These are phyloP conservation scores for Smallanthus sonchifolius DNA, from an alignment of 129 eudicot genomes.

Conservation along the genomic window DNA sequence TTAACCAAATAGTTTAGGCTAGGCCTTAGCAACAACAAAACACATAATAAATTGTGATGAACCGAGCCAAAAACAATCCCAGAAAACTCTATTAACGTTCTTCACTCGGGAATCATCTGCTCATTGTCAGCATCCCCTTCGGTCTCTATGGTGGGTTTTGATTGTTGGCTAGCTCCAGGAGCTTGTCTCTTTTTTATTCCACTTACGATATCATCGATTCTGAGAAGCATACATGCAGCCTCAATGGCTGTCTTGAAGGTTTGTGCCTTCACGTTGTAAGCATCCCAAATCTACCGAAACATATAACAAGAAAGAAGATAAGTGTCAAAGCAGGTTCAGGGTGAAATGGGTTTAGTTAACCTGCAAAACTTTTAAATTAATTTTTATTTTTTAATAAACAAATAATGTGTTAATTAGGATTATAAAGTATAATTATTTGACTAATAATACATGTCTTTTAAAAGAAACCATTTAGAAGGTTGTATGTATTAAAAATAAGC, in stretches of 20 bases:
- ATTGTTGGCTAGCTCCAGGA: conserved; percentile 45
- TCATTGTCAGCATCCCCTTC: conserved; percentile 61
- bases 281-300: conserved; percentile 72
- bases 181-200: conserved; percentile 85
- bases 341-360: background rate
- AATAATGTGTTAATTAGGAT: background rate
- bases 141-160: conserved; percentile 44
- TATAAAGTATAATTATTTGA: background rate
- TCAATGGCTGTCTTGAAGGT: conserved; percentile 84
- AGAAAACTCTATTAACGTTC: background rate
- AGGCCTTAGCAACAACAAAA: background rate
- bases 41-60: conserved; percentile 3
- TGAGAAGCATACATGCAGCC: conserved; percentile 88
- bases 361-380: background rate
- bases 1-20: conserved; percentile 4
- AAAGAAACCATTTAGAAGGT: background rate
- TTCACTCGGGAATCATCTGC: conserved; percentile 60
- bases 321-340: background rate
- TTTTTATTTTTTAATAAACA: background rate
- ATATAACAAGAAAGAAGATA: background rate
- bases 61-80: background rate
- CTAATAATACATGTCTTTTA: background rate
- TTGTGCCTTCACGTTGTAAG: conserved; percentile 83
- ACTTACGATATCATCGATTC: conserved; percentile 84
- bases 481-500: background rate